Evolutionary conservation across 2,329 filamentous ascomycete genomes (phyloP).

Genomic region (Curvularia spicifera): DNA sequence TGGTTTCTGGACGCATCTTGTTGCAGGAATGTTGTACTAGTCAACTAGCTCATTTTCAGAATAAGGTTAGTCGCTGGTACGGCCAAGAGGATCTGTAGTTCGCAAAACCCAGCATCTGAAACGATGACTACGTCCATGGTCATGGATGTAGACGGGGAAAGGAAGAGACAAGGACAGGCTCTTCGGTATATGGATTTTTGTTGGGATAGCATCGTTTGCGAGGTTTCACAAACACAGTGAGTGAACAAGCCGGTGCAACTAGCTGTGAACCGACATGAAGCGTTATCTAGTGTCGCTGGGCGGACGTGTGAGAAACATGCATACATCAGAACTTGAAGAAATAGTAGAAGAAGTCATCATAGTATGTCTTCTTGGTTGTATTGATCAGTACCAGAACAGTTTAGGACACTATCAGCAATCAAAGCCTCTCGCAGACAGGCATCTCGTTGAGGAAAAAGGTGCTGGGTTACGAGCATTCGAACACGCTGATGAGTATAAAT

Average conservation of each 20-base stretch:
- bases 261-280: conserved; percentile 23
- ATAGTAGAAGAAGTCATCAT: conserved; percentile 1
- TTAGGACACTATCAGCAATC: background rate
- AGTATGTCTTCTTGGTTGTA: conserved; percentile 16
- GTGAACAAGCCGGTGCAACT: conserved; percentile 21
- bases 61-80: conserved; percentile 37
- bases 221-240: conserved; percentile 38
- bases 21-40: background rate
- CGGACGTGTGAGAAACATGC: conserved; percentile 29
- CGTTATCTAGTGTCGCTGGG: conserved; percentile 28
- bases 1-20: background rate
- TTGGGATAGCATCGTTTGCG: conserved; percentile 42
- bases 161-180: conserved; percentile 4
- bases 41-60: background rate
- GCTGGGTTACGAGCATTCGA: background rate
- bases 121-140: conserved; percentile 45
- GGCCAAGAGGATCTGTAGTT: conserved; percentile 23
- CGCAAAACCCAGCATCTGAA: conserved; percentile 39
- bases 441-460: background rate
- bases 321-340: conserved; percentile 18
- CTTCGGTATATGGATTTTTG: conserved; percentile 44
- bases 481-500: background rate
- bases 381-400: conserved; percentile 11
- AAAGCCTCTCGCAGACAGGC: background rate
- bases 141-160: conserved; percentile 20